A percentile compares a stretch with the other conserved stretches of the same genome.
Evolutionary conservation across 495 filamentous ascomycete genomes (phyloP).

Genomic region (Penicillium waksmanii): DNA sequence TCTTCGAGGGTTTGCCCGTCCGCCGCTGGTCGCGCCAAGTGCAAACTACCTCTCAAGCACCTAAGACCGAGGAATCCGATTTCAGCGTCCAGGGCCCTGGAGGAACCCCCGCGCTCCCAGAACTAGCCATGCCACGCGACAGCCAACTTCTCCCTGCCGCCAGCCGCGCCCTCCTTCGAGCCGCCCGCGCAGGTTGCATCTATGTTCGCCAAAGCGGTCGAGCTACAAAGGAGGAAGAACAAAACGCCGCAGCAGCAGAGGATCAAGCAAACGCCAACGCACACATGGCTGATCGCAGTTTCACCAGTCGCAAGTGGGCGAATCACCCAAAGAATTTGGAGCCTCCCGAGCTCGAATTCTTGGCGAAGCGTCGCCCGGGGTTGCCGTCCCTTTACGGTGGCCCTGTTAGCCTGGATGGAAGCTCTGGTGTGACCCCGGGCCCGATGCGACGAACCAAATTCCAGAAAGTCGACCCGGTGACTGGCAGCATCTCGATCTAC

Average conservation of each 20-base stretch:
- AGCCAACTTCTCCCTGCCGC: constrained; percentile 76
- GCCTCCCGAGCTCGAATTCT: constrained; percentile 72
- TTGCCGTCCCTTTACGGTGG: constrained; percentile 57
- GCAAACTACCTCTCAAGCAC: constrained; percentile 70
- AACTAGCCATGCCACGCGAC: constrained; percentile 82
- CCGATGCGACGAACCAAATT: constrained; percentile 77
- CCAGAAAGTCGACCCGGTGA: constrained; percentile 69
- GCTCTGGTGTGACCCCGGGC: constrained; percentile 40
- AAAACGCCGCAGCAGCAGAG: constrained; percentile 52
- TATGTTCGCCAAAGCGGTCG: constrained; percentile 55
- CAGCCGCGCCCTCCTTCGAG: constrained; percentile 82
- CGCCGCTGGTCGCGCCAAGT: constrained; percentile 82
- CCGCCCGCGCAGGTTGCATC: constrained; percentile 74
- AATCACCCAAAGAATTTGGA: constrained; percentile 77
- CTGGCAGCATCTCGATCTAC: constrained; percentile 76
- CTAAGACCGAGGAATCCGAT: constrained; percentile 55
- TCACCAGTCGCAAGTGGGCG: constrained; percentile 76
- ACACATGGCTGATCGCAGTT: constrained; percentile 55
- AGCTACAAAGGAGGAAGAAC: constrained; percentile 52
- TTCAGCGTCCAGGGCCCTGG: constrained; percentile 59
- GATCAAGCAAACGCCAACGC: constrained; percentile 35
- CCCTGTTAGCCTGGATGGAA: constrained; percentile 47
- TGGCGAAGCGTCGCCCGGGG: constrained; percentile 88
- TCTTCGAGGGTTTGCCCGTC: constrained; percentile 92
- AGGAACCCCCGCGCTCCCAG: constrained; percentile 51